Percentiles rank a stretch among this genome's conserved stretches.
Conservation (phyloP, 2,329 filamentous ascomycete species). For the Cytospora paraplurivora region DNA sequence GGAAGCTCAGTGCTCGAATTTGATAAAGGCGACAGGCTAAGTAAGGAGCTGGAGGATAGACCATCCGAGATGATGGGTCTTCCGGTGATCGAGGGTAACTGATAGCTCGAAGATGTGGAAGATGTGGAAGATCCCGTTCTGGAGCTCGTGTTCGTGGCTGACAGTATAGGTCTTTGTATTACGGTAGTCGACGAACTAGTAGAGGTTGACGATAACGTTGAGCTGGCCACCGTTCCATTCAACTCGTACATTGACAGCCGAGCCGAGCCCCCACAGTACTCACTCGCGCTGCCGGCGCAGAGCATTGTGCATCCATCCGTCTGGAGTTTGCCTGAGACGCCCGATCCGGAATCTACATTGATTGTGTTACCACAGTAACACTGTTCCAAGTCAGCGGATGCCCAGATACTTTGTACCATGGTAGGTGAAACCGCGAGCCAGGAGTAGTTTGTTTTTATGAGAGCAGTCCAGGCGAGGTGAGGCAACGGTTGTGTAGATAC, state of each 20-base stretch:
- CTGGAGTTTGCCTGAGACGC: slow-evolving; percentile 7
- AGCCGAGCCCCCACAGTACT: slow-evolving; percentile 16
- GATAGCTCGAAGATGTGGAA: slow-evolving; percentile 12
- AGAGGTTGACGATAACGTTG: neutral
- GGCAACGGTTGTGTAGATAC: neutral
- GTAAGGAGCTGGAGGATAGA: neutral
- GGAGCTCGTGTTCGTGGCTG: neutral
- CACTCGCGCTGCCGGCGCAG: slow-evolving; percentile 6
- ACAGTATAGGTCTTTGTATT: neutral
- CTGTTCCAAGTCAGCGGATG: neutral
- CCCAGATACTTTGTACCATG: neutral
- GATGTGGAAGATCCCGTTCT: neutral
- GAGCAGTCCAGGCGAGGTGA: neutral
- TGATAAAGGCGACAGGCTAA: neutral
- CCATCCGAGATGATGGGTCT: neutral
- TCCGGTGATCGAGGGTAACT: neutral
- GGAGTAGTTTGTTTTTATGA: neutral
- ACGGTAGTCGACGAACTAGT: slow-evolving; percentile 2
- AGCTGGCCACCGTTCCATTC: neutral
- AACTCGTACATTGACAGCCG: slow-evolving; percentile 5
- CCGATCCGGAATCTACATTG: neutral
- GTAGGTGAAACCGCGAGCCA: too few species aligned
- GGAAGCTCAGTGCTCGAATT: neutral
- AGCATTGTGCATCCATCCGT: slow-evolving; percentile 7
- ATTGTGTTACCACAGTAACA: slow-evolving; percentile 20